phyloP scores from a whole-genome alignment of 2,329 filamentous ascomycete species.

The Dothideomycetes sp. region DNA sequence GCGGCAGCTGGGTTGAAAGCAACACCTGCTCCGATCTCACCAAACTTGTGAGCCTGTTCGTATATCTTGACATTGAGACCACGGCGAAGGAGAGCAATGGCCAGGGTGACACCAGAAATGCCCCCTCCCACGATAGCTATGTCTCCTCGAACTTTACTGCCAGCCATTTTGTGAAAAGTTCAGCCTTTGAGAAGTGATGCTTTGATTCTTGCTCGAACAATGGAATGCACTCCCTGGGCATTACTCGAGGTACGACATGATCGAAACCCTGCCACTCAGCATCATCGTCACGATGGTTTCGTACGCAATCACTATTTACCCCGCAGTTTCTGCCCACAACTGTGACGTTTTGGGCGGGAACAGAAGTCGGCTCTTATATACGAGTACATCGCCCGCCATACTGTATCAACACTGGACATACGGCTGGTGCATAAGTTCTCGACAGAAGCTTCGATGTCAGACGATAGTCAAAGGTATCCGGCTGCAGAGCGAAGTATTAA shows the following conservation, averaged over 20 bases:
- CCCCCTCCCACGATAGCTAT: slow-evolving; percentile 52
- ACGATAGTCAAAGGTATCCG: too few relatives aligned
- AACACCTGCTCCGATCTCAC: slow-evolving; percentile 51
- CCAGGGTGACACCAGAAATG: slow-evolving; percentile 48
- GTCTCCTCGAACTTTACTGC: slow-evolving; percentile 29
- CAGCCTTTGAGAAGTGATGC: neutral
- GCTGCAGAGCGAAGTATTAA: too few relatives aligned
- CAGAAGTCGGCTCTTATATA: too few relatives aligned
- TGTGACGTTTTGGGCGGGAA: too few relatives aligned
- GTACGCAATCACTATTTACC: neutral
- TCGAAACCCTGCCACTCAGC: neutral
- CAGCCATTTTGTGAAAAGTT: slow-evolving; percentile 1
- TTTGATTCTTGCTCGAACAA: neutral
- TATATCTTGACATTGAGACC: slow-evolving; percentile 43
- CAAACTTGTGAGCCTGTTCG: slow-evolving; percentile 46
- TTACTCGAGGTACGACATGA: neutral
- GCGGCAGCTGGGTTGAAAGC: slow-evolving; percentile 47
- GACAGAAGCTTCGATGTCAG: too few relatives aligned
- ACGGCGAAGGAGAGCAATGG: slow-evolving; percentile 40
- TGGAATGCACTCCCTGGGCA: neutral
- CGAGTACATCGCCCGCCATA: too few relatives aligned
- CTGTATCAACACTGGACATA: too few relatives aligned
- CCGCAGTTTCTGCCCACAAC: too few relatives aligned
- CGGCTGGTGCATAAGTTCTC: too few relatives aligned
- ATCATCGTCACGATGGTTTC: neutral